Conservation (phyloP, 2,329 filamentous ascomycete species). For the Lasiodiplodia gonubiensis region DNA sequence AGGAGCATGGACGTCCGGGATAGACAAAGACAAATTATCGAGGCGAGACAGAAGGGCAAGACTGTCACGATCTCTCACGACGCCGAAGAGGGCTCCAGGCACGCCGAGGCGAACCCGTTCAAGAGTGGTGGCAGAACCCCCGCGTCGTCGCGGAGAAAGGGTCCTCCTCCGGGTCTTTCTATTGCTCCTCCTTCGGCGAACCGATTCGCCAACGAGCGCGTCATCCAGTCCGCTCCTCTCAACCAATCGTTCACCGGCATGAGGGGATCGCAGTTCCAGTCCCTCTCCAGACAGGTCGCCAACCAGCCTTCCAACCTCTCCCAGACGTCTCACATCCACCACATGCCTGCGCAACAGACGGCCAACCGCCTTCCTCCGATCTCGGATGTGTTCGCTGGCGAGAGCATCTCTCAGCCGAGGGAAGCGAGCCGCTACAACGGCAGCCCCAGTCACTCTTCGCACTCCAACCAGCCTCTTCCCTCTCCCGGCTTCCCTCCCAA, state of each 20-base stretch:
- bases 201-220: conserved; percentile 89
- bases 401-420: conserved; percentile 63
- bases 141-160: conserved; percentile 72
- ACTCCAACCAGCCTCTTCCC: conserved; percentile 70
- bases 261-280: conserved; percentile 67
- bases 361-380: conserved; percentile 92
- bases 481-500: conserved; percentile 75
- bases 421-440: conserved; percentile 58
- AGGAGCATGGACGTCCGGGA: conserved; percentile 92
- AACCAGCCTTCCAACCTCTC: conserved; percentile 84
- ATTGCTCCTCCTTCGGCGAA: conserved; percentile 94
- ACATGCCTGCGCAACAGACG: conserved; percentile 85
- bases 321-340: conserved; percentile 88
- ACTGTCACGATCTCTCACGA: conserved; percentile 39
- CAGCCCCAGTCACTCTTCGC: conserved; percentile 69
- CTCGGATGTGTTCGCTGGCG: conserved; percentile 86
- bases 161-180: conserved; percentile 85
- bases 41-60: conserved; percentile 76
- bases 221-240: conserved; percentile 94
- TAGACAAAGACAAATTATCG: conserved; percentile 93
- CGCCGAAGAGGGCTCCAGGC: conserved; percentile 38
- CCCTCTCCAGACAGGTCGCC: conserved; percentile 75
- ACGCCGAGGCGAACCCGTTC: conserved; percentile 50
- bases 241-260: conserved; percentile 95
- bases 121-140: conserved; percentile 66